These are phyloP conservation scores for Plasmodium sp. DNA, from an alignment of 169 alveolate genomes.

Conservation along the genomic window DNA sequence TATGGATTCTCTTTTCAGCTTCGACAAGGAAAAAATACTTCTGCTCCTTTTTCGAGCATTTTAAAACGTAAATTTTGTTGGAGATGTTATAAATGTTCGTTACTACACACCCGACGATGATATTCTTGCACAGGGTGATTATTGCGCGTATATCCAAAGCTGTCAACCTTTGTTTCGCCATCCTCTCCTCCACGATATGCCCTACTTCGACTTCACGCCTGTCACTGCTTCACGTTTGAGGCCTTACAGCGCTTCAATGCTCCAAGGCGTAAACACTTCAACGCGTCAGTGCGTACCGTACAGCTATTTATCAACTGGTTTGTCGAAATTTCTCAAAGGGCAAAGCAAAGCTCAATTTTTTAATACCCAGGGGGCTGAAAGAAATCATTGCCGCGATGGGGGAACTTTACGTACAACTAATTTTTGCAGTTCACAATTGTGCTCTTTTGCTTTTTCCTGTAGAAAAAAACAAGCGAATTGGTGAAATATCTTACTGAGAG, in stretches of 20 bases:
- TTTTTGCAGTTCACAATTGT: not conserved
- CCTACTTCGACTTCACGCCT: not conserved
- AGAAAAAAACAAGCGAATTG: conserved; percentile 1
- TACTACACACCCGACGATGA: conserved; percentile 75
- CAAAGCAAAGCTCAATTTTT: not conserved
- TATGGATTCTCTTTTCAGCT: conserved; percentile 83
- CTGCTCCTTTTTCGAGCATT: conserved; percentile 83
- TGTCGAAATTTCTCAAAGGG: not conserved
- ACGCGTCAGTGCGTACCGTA: not conserved
- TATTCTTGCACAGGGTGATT: conserved; percentile 74
- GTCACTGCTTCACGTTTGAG: not conserved
- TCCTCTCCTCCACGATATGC: not conserved
- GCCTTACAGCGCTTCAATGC: not conserved
- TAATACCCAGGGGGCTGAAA: not conserved
- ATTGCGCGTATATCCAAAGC: conserved; percentile 84
- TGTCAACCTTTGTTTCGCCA: conserved; percentile 84
- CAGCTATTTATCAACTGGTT: not conserved
- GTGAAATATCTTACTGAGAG: not conserved
- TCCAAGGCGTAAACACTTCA: not conserved
- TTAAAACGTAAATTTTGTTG: conserved; percentile 80
- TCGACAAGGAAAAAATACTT: conserved; percentile 81
- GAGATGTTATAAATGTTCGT: conserved; percentile 84
- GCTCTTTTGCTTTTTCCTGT: not conserved
- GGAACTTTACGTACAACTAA: not conserved
- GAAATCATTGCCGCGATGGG: not conserved